A percentile compares a stretch with the other conserved stretches of the same genome.
Conservation (phyloP, 2,329 filamentous ascomycete species). For the Lachnellula occidentalis region DNA sequence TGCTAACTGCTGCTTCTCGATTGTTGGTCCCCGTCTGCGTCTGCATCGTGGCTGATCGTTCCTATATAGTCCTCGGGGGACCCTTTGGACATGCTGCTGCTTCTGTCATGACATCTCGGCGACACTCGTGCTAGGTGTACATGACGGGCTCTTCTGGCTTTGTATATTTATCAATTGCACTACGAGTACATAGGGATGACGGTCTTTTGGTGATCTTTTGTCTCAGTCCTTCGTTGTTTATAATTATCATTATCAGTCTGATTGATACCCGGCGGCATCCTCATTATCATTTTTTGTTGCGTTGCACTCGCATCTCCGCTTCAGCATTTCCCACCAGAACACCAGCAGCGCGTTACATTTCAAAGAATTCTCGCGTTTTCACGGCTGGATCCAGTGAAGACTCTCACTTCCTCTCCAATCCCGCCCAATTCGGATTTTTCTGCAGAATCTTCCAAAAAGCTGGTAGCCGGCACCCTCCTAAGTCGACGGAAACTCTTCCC, state of each 20-base stretch:
- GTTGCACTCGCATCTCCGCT: background rate
- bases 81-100: conserved; percentile 14
- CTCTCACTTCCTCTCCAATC: background rate
- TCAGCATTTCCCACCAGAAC: background rate
- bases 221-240: conserved; percentile 22
- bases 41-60: conserved; percentile 15
- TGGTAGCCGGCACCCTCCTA: conserved; percentile 1
- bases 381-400: conserved; percentile 29
- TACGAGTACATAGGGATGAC: conserved; percentile 16
- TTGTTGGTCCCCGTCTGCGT: conserved; percentile 15
- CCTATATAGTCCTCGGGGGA: conserved; percentile 23
- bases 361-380: conserved; percentile 15
- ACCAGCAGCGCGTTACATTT: conserved; percentile 8
- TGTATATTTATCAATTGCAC: conserved; percentile 27
- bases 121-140: conserved; percentile 22
- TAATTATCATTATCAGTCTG: background rate
- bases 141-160: conserved; percentile 14
- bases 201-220: conserved; percentile 23
- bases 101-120: conserved; percentile 25
- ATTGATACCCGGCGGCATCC: background rate
- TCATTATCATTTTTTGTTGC: conserved; percentile 3
- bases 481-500: background rate
- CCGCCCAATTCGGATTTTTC: conserved; percentile 9
- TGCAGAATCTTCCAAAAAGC: conserved; percentile 9
- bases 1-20: conserved; percentile 5